Percentiles rank a stretch among this genome's conserved stretches.
These are phyloP conservation scores for Paraconiothyrium sp. DNA, from an alignment of 2,329 filamentous ascomycete genomes.

Conservation along the genomic window DNA sequence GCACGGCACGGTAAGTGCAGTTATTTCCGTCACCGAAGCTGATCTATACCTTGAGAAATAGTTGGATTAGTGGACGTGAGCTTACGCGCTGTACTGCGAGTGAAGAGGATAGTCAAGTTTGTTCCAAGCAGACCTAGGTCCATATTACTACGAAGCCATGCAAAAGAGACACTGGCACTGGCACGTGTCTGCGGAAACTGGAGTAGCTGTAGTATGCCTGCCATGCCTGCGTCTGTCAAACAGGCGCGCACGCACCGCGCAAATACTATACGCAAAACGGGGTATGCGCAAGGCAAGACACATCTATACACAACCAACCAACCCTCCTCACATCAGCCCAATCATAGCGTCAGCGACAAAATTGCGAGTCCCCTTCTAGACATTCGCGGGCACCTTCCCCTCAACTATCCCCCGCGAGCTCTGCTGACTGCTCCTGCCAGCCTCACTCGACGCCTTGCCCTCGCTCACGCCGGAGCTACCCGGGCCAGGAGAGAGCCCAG, in stretches of 20 bases:
- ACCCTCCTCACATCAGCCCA: not conserved
- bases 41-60: too few species aligned
- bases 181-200: not conserved
- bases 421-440: conserved; percentile 33
- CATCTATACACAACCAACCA: conserved; percentile 17
- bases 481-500: conserved; percentile 7
- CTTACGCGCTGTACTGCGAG: too few species aligned
- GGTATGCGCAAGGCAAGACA: conserved; percentile 15
- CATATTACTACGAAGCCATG: not conserved
- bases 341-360: not conserved
- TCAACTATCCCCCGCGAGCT: conserved; percentile 33
- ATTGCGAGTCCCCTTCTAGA: not conserved
- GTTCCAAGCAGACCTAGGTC: not conserved
- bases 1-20: too few species aligned
- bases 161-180: not conserved
- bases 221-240: not conserved
- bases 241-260: not conserved
- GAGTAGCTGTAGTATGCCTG: not conserved
- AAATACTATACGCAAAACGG: not conserved
- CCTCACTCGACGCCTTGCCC: conserved; percentile 46
- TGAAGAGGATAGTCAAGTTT: too few species aligned
- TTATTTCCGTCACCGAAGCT: too few species aligned
- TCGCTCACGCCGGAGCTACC: conserved; percentile 41
- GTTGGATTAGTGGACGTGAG: too few species aligned
- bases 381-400: conserved; percentile 18